Base-by-base conservation (phyloP, 2,329 filamentous ascomycete species). In the Huntiella savannae region DNA sequence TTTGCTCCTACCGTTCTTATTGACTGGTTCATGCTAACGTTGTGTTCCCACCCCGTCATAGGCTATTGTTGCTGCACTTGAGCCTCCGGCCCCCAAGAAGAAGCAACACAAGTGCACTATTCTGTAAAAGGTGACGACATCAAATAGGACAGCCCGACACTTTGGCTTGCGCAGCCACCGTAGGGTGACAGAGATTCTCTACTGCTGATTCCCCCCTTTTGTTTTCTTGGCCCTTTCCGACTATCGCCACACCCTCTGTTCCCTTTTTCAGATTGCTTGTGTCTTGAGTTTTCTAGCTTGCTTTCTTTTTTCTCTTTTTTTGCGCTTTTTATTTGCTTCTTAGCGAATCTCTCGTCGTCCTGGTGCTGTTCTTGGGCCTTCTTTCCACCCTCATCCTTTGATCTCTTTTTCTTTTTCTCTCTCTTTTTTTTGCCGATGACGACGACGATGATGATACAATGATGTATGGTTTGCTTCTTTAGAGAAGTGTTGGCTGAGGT, bases 41-140 rank as follows among this genome's bases (percentile, higher is more conserved):
- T 16, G 11, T 16, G n/a, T 15, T 19, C 22, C 22, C 34, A 32
- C 12, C 10, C 10, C 12, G 6, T 32, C 10, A 32, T 13, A 94
- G 87, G 88, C 88, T 22, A 96, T 96, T 57, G 88, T 96, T 53
- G 88, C 88, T 52, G 88, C 88, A 37, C 70, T 96, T 53, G 88
- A 96, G 64, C 88, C 88, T 38, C 82, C 83, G 16, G 71, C 77
- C 50, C 77, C 79, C 46, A 91, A 88, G 72, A 86, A 84, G 69
- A 79, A 74, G 64, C 67, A 63, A 51, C 70, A 73, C 62, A 79
- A 73, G 61, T 87, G 82, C 63, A 66, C 75, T 53, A 63, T 87
- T 60, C 71, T 86, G 59, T 87, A 62, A 61, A 51, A 36, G 22
- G 35, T 12, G 6, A 38, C 40, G 22, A 28, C 22, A 28, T 28